phyloP scores from a whole-genome alignment of 768 basidiomycete genomes.

The Lepiota venenata region DNA sequence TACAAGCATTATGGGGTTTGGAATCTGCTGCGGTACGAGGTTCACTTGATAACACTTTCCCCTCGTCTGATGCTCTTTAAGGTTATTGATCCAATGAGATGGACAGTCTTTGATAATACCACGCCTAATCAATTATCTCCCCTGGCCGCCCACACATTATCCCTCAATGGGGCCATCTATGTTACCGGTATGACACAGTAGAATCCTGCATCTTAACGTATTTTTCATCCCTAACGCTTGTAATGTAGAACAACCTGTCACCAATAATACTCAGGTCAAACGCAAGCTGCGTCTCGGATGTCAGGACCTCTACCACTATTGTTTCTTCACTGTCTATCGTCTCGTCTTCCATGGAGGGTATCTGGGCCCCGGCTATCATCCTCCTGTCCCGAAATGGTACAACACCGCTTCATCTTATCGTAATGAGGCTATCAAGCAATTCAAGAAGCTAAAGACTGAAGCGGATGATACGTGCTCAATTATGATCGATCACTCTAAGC shows the following conservation, averaged over 20 bases:
- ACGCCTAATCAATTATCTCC: slow-evolving; percentile 5
- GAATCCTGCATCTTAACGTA: too few relatives aligned
- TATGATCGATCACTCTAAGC: background rate
- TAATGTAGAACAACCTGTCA: background rate
- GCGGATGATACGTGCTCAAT: background rate
- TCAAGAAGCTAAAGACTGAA: background rate
- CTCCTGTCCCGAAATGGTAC: slow-evolving; percentile 9
- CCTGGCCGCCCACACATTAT: background rate
- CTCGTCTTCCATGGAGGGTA: slow-evolving; percentile 5
- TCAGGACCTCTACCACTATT: slow-evolving; percentile 1
- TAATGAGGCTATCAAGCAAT: background rate
- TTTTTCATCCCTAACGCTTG: background rate
- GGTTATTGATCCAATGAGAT: slow-evolving; percentile 6
- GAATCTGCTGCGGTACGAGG: slow-evolving; percentile 1
- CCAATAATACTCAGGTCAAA: background rate
- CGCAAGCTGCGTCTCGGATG: slow-evolving; percentile 1
- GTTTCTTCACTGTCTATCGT: slow-evolving; percentile 1
- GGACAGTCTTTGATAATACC: slow-evolving; percentile 2
- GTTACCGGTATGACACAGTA: slow-evolving; percentile 7
- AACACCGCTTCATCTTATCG: background rate
- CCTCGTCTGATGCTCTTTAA: background rate
- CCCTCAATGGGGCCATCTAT: slow-evolving; percentile 2
- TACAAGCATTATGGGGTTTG: slow-evolving; percentile 3
- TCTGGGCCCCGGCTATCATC: background rate
- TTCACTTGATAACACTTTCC: too few relatives aligned